phyloP scores from a whole-genome alignment of 192 early-diverging fungal species.

The Backusella sp. region DNA sequence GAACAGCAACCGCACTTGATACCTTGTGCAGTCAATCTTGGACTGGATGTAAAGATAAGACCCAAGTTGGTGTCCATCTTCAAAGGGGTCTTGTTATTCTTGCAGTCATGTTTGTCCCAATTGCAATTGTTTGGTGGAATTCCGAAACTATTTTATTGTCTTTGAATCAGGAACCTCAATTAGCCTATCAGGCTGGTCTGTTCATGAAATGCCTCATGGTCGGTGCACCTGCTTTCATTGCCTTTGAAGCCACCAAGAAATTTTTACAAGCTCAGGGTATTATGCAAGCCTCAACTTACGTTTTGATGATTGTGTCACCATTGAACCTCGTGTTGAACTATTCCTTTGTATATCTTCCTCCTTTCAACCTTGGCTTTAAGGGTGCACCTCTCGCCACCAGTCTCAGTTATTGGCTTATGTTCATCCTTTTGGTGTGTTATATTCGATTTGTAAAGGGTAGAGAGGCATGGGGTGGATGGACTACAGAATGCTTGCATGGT shows the following conservation, averaged over 20 bases:
- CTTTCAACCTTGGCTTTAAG: slow-evolving; percentile 69
- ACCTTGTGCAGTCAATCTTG: slow-evolving; percentile 75
- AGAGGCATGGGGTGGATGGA: slow-evolving; percentile 89
- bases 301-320: slow-evolving; percentile 68
- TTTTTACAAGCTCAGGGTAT: slow-evolving; percentile 89
- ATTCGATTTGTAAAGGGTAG: slow-evolving; percentile 59
- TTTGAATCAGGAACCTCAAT: slow-evolving; percentile 70
- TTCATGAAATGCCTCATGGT: slow-evolving; percentile 71
- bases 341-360: slow-evolving; percentile 72
- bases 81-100: slow-evolving; percentile 83
- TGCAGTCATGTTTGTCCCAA: slow-evolving; percentile 64
- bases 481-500: slow-evolving; percentile 60
- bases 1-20: slow-evolving; percentile 72
- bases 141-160: slow-evolving; percentile 67
- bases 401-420: slow-evolving; percentile 75
- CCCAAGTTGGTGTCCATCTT: slow-evolving; percentile 69
- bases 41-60: slow-evolving; percentile 64
- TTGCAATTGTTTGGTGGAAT: slow-evolving; percentile 68
- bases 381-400: slow-evolving; percentile 84
- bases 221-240: slow-evolving; percentile 74
- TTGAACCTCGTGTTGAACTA: slow-evolving; percentile 78
- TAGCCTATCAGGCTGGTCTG: slow-evolving; percentile 62
- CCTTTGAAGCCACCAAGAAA: slow-evolving; percentile 83
- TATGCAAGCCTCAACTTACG: slow-evolving; percentile 81
- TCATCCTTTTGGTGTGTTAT: slow-evolving; percentile 65